A percentile compares a stretch with the other conserved stretches of the same genome.
Conservation (phyloP, 768 basidiomycete species). For the Mycena albidolilacea region DNA sequence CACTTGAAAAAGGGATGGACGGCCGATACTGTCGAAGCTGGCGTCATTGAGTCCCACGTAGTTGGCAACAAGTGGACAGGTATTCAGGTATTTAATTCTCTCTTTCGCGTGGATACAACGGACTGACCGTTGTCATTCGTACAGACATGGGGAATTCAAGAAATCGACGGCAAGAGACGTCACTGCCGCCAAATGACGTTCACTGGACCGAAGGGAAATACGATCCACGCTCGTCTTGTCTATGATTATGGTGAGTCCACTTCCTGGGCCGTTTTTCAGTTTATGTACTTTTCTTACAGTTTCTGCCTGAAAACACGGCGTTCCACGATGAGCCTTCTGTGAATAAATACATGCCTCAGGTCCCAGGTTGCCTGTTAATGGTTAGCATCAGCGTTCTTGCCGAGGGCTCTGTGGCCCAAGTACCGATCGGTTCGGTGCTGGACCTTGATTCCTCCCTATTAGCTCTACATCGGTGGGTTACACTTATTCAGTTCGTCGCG, state of each 20-base stretch:
- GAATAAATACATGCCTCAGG: too few relatives aligned
- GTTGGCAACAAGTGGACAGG: slow-evolving; percentile 49
- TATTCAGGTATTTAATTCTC: neutral
- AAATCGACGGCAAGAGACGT: slow-evolving; percentile 28
- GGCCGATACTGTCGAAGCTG: slow-evolving; percentile 1
- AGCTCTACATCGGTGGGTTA: too few relatives aligned
- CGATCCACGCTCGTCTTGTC: slow-evolving; percentile 12
- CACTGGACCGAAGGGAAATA: slow-evolving; percentile 26
- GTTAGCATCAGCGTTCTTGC: too few relatives aligned
- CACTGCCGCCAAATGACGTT: slow-evolving; percentile 16
- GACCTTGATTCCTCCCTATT: too few relatives aligned
- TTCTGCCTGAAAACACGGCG: too few relatives aligned
- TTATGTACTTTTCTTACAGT: too few relatives aligned
- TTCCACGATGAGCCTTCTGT: too few relatives aligned
- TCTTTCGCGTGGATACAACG: neutral
- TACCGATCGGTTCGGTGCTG: too few relatives aligned
- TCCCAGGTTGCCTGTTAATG: too few relatives aligned
- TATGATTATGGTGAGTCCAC: slow-evolving; percentile 24
- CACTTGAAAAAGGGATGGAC: slow-evolving; percentile 23
- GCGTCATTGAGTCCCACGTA: slow-evolving; percentile 48
- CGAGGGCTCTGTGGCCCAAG: too few relatives aligned
- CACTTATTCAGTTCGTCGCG: too few relatives aligned
- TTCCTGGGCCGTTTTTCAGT: too few relatives aligned
- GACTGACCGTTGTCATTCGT: neutral
- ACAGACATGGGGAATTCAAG: slow-evolving; percentile 42